phyloP scores from a whole-genome alignment of 441 rosid species.

The Mallotus repandus region DNA sequence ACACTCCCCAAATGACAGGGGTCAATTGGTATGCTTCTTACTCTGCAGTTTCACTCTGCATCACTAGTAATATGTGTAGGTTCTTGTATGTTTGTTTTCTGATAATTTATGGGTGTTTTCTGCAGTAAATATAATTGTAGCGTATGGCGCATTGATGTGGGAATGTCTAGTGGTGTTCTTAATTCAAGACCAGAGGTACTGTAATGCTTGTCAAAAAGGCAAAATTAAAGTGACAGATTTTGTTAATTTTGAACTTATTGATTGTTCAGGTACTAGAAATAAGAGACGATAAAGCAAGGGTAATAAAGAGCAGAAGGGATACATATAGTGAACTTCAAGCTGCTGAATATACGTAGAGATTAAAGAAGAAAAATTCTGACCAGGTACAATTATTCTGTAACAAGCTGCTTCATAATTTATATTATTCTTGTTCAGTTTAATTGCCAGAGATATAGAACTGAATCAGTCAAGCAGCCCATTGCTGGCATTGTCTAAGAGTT shows the following conservation, averaged over 20 bases:
- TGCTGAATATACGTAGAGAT: slow-evolving; percentile 48
- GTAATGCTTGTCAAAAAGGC: too few species aligned
- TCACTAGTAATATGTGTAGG: not conserved
- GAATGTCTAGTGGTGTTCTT: slow-evolving; percentile 96
- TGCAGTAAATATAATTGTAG: slow-evolving; percentile 73
- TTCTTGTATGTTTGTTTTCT: not conserved
- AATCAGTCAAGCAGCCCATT: too few species aligned
- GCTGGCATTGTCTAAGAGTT: too few species aligned
- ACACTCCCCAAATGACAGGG: slow-evolving; percentile 82
- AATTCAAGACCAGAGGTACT: slow-evolving; percentile 90
- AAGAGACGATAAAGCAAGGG: slow-evolving; percentile 62
- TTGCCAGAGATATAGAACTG: too few species aligned
- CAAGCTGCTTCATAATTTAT: too few species aligned
- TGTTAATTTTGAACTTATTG: too few species aligned
- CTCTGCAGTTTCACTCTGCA: not conserved
- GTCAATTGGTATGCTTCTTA: slow-evolving; percentile 60
- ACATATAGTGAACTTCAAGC: slow-evolving; percentile 46
- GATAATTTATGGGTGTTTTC: slow-evolving; percentile 10
- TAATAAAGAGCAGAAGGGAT: slow-evolving; percentile 54
- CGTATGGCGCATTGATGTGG: slow-evolving; percentile 91
- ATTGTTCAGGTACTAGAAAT: slow-evolving; percentile 76
- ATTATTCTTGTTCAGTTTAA: too few species aligned
- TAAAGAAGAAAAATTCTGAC: not conserved
- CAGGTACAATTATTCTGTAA: slow-evolving; percentile 3
- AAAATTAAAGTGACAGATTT: too few species aligned